Conservation (phyloP, 257 asterid genomes). For the Hygrophila difformis region DNA sequence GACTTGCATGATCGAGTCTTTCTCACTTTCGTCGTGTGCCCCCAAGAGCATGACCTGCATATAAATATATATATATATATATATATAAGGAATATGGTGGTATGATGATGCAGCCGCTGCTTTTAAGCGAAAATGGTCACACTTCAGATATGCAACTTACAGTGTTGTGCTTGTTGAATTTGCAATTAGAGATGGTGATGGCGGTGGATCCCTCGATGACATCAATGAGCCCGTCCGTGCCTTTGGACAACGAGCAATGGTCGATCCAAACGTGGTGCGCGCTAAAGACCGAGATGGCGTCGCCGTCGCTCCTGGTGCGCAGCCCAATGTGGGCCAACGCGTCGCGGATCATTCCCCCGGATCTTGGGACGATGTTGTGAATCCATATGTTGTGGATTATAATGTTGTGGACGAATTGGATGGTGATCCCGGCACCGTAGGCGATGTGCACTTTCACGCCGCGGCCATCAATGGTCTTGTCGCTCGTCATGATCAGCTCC, state of each 20-base stretch:
- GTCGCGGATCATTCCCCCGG: slow-evolving; percentile 7
- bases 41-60: slow-evolving; percentile 3
- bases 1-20: slow-evolving; percentile 3
- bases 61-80: no score
- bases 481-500: not conserved
- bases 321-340: slow-evolving; percentile 1
- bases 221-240: slow-evolving; percentile 1
- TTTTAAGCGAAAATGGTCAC: no score
- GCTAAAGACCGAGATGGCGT: not conserved
- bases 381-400: slow-evolving; percentile 11
- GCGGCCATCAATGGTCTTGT: slow-evolving; percentile 9
- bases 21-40: not conserved
- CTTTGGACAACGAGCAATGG: not conserved
- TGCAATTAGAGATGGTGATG: slow-evolving; percentile 9
- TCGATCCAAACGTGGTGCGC: slow-evolving; percentile 2
- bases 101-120: no score
- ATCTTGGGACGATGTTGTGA: not conserved
- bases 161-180: slow-evolving; percentile 1
- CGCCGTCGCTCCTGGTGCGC: slow-evolving; percentile 6
- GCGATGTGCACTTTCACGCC: slow-evolving; percentile 6
- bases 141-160: no score
- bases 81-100: no score
- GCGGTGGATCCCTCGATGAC: slow-evolving; percentile 5
- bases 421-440: not conserved
- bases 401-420: slow-evolving; percentile 4